Percentiles rank a stretch among this genome's conserved stretches.
phyloP scores from a whole-genome alignment of 345 rosid species.

The Aurinia saxatilis region DNA sequence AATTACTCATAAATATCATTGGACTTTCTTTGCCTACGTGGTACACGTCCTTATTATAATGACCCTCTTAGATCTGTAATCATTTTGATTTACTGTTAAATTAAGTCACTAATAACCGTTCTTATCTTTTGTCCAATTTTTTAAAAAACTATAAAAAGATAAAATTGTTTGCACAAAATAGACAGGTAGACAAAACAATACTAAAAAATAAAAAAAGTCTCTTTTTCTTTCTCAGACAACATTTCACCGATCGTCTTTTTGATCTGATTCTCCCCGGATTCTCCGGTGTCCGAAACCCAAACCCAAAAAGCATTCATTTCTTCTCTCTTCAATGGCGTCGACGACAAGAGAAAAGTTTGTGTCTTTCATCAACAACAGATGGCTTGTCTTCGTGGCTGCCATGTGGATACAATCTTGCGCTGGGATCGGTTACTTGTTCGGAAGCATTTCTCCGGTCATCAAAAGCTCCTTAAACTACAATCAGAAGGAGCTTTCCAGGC shows the following conservation, averaged over 20 bases:
- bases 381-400: slow-evolving; percentile 96
- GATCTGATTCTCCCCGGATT: slow-evolving; percentile 1
- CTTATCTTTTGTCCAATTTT: background rate
- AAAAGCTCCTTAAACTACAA: slow-evolving; percentile 84
- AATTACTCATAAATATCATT: too few species aligned
- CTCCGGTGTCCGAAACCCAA: background rate
- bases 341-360: slow-evolving; percentile 39
- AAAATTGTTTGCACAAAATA: background rate
- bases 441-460: slow-evolving; percentile 93
- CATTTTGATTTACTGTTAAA: too few species aligned
- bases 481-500: slow-evolving; percentile 69
- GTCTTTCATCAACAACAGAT: slow-evolving; percentile 64
- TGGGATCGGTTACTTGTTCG: slow-evolving; percentile 87
- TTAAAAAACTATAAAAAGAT: background rate
- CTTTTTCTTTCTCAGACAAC: background rate
- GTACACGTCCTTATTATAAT: background rate
- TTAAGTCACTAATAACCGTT: slow-evolving; percentile 7
- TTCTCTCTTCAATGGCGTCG: slow-evolving; percentile 31
- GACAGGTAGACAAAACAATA: too few species aligned
- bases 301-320: background rate
- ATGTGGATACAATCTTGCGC: slow-evolving; percentile 99
- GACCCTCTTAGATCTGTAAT: too few species aligned
- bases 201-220: too few species aligned
- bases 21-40: too few species aligned
- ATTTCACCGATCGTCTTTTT: background rate